phyloP scores from a whole-genome alignment of 164 flowering plant species.

The Dillenia turbinata region DNA sequence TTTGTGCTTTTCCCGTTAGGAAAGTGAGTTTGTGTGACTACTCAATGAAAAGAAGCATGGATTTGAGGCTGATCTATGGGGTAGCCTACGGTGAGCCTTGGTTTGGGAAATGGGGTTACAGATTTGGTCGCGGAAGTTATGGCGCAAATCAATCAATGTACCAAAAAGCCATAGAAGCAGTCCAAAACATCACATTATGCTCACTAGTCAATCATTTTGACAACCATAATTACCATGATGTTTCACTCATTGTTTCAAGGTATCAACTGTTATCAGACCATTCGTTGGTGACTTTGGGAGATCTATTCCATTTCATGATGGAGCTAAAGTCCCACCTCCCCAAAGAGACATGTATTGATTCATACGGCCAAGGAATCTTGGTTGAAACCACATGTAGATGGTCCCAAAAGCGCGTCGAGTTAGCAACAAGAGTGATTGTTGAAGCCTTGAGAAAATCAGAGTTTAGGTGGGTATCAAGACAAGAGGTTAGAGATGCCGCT shows the following conservation, averaged over 20 bases:
- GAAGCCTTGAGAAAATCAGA: conserved; percentile 64
- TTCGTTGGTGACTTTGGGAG: conserved; percentile 50
- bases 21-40: conserved; percentile 46
- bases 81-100: conserved; percentile 72
- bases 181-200: conserved; percentile 54
- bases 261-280: conserved; percentile 62
- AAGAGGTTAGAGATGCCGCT: conserved; percentile 90
- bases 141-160: conserved; percentile 61
- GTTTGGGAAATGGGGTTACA: conserved; percentile 93
- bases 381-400: conserved; percentile 67
- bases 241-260: conserved; percentile 39
- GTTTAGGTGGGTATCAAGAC: conserved; percentile 83
- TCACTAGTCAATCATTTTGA: conserved; percentile 38
- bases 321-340: conserved; percentile 58
- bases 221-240: conserved; percentile 24
- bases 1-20: conserved; percentile 27
- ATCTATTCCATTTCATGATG: conserved; percentile 65
- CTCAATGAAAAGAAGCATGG: conserved; percentile 76
- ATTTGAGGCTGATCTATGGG: conserved; percentile 68
- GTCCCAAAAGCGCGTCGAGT: conserved; percentile 85
- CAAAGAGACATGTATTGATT: conserved; percentile 20
- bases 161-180: conserved; percentile 63
- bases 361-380: conserved; percentile 21
- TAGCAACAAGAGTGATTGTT: conserved; percentile 79
- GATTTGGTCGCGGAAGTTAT: conserved; percentile 67